Conservation (phyloP, 495 filamentous ascomycete genomes). For the Neurospora intermedia region DNA sequence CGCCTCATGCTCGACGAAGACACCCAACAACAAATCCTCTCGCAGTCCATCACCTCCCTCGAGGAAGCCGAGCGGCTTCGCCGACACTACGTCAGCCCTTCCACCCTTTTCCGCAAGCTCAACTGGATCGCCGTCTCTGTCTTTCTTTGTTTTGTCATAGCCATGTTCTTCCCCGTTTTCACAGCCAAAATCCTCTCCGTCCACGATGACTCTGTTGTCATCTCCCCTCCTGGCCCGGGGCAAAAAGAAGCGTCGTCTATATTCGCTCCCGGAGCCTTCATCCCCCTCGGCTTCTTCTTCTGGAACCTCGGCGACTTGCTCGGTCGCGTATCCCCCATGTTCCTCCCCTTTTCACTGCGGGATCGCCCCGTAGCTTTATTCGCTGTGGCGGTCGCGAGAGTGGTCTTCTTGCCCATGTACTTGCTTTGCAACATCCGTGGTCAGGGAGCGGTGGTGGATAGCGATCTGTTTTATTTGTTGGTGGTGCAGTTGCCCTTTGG, state of each 20-base stretch:
- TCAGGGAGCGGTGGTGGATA: conserved; percentile 54
- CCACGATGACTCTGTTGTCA: conserved; percentile 20
- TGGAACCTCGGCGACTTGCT: conserved; percentile 87
- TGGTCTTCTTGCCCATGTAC: conserved; percentile 74
- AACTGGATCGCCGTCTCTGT: conserved; percentile 59
- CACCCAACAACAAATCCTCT: conserved; percentile 17
- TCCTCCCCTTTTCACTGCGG: conserved; percentile 49
- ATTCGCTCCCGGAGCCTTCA: conserved; percentile 56
- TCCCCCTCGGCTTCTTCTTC: conserved; percentile 80
- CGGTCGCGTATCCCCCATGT: conserved; percentile 60
- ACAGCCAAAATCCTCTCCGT: conserved; percentile 73
- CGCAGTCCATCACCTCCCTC: conserved; percentile 31
- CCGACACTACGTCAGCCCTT: conserved; percentile 52
- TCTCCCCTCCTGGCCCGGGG: no score
- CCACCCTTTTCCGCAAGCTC: conserved; percentile 60
- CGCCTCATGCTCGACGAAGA: conserved; percentile 17
- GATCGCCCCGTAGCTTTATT: conserved; percentile 55
- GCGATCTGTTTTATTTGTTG: conserved; percentile 80
- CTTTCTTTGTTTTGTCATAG: conserved; percentile 66
- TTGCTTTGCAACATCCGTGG: conserved; percentile 76
- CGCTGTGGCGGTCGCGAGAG: conserved; percentile 47
- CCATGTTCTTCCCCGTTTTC: conserved; percentile 93
- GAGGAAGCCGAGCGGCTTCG: conserved; percentile 35
- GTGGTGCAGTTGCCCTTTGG: conserved; percentile 79
- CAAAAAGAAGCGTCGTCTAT: no score